These are phyloP conservation scores for Claviceps fusiformis DNA, from an alignment of 2,329 filamentous ascomycete genomes.

Conservation along the genomic window DNA sequence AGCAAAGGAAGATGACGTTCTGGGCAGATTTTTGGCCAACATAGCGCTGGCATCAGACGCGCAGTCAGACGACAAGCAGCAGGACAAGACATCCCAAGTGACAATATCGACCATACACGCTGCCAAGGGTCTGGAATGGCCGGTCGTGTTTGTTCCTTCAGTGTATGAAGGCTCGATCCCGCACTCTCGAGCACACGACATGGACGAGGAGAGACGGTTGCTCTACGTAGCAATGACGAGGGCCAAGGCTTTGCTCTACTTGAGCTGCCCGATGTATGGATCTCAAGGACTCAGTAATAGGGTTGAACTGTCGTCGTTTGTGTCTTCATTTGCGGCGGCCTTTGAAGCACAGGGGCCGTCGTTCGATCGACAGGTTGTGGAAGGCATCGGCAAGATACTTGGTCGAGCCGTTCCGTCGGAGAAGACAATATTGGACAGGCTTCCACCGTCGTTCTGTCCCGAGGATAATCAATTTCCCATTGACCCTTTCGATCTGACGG, in stretches of 20 bases:
- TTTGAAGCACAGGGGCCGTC: slow-evolving; percentile 54
- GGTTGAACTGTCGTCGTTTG: slow-evolving; percentile 58
- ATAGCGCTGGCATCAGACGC: slow-evolving; percentile 74
- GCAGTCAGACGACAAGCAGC: slow-evolving; percentile 46
- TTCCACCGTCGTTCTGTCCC: slow-evolving; percentile 38
- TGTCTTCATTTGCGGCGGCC: slow-evolving; percentile 34
- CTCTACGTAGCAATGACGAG: slow-evolving; percentile 96
- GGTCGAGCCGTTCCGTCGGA: slow-evolving; percentile 45
- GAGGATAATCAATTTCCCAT: slow-evolving; percentile 59
- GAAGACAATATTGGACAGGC: slow-evolving; percentile 36
- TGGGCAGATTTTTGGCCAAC: slow-evolving; percentile 78
- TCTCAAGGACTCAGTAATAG: slow-evolving; percentile 43
- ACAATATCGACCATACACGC: slow-evolving; percentile 95
- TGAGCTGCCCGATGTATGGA: slow-evolving; percentile 64
- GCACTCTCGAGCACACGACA: slow-evolving; percentile 73
- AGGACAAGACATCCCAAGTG: slow-evolving; percentile 47
- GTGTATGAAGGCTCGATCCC: slow-evolving; percentile 86
- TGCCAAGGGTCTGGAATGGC: slow-evolving; percentile 94
- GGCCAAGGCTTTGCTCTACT: slow-evolving; percentile 72
- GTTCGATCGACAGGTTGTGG: slow-evolving; percentile 48
- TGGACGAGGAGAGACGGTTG: slow-evolving; percentile 73
- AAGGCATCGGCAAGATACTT: slow-evolving; percentile 59
- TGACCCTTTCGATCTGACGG: slow-evolving; percentile 37
- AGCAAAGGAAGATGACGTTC: slow-evolving; percentile 43
- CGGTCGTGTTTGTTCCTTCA: slow-evolving; percentile 82